These are phyloP conservation scores for Trichosporon faecale DNA, from an alignment of 1,284 basidiomycete genomes.

Conservation along the genomic window DNA sequence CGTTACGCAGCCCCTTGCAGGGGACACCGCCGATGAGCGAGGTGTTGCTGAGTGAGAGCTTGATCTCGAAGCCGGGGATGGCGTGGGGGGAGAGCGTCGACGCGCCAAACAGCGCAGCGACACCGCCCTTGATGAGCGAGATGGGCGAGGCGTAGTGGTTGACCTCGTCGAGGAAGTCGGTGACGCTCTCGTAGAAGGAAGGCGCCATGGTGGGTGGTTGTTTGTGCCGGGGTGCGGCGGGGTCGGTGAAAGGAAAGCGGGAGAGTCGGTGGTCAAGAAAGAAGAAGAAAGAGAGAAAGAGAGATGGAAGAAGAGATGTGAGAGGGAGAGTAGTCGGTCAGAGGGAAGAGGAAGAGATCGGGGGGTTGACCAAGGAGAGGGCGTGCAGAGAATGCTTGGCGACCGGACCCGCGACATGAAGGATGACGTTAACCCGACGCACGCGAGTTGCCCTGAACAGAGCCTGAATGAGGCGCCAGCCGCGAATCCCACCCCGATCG, in stretches of 20 bases:
- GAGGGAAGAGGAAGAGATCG: not conserved
- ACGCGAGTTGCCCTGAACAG: not conserved
- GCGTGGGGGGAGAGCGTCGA: conserved; percentile 3
- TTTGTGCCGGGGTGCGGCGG: not conserved
- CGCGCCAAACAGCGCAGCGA: conserved; percentile 9
- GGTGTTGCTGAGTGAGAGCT: conserved; percentile 13
- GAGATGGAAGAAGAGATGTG: not conserved
- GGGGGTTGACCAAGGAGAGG: not conserved
- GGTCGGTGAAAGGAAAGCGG: not conserved
- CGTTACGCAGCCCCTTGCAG: conserved; percentile 1
- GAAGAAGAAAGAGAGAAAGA: not conserved
- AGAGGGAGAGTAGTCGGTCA: not conserved
- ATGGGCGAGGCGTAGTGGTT: conserved; percentile 10
- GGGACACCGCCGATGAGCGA: conserved; percentile 15
- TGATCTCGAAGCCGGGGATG: conserved; percentile 16
- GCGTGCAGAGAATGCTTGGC: not conserved
- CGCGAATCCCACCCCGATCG: not conserved
- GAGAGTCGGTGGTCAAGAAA: not conserved
- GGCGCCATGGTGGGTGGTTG: conserved; percentile 11
- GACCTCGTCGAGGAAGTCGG: conserved; percentile 6
- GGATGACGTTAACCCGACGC: not conserved
- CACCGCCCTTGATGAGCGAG: conserved; percentile 7
- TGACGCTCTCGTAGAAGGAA: conserved; percentile 10
- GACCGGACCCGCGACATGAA: not conserved
- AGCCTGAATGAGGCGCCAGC: not conserved